A percentile compares a stretch with the other conserved stretches of the same genome.
Conservation (phyloP, 202 grass and related monocot genomes). For the Panicum hallii region DNA sequence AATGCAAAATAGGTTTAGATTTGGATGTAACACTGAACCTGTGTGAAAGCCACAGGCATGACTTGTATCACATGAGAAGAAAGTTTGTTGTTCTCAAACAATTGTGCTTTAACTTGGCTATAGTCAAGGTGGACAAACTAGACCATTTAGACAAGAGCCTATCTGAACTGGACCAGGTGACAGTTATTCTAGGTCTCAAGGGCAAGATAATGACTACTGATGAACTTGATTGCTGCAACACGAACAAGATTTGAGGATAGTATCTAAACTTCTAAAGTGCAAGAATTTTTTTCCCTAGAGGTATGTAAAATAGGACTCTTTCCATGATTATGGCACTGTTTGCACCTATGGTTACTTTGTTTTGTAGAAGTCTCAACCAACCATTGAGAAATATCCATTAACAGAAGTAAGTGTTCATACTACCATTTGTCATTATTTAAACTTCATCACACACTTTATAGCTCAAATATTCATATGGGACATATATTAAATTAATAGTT, state of each 20-base stretch:
- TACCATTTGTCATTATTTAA: slow-evolving; percentile 24
- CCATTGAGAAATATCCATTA: slow-evolving; percentile 19
- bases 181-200: slow-evolving; percentile 25
- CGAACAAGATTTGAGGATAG: slow-evolving; percentile 10
- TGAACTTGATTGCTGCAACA: not conserved
- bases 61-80: slow-evolving; percentile 17
- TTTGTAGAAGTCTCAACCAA: slow-evolving; percentile 31
- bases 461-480: slow-evolving; percentile 12
- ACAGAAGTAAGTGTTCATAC: not conserved
- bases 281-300: not conserved
- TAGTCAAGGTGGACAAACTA: slow-evolving; percentile 31
- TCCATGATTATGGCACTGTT: not conserved
- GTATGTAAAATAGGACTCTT: slow-evolving; percentile 4
- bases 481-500: slow-evolving; percentile 2
- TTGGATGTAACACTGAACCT: not conserved
- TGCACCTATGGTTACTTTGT: not conserved
- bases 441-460: slow-evolving; percentile 26
- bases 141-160: slow-evolving; percentile 16
- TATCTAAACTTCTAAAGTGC: slow-evolving; percentile 1
- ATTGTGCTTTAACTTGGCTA: slow-evolving; percentile 20
- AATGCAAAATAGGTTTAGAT: slow-evolving; percentile 38
- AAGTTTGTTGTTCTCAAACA: not conserved
- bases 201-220: slow-evolving; percentile 18
- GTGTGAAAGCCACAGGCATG: slow-evolving; percentile 24
- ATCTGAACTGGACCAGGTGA: slow-evolving; percentile 6